Evolutionary conservation across 192 early-diverging fungal genomes (phyloP), one percentile per base, ranked within the genome.

Genomic region (Obelidium mucronatum): DNA sequence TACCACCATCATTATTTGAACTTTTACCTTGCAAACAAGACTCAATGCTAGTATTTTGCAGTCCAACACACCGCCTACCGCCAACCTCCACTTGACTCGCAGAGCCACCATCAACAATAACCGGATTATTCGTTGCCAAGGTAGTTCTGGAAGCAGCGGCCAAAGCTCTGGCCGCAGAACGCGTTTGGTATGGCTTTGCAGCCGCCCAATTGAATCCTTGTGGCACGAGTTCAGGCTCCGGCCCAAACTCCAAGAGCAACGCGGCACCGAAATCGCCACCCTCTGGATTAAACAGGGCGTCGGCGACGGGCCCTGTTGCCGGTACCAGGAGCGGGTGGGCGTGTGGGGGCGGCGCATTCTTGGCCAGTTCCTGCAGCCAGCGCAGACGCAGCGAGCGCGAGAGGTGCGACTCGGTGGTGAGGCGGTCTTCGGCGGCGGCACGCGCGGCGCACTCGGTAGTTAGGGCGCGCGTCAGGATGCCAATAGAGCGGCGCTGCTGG

Each of bases 11-110:
- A n/a, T n/a, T n/a, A n/a, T n/a, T n/a, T n/a, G n/a, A n/a, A n/a
- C n/a, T n/a, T n/a, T n/a, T n/a, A 53, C 19, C 52, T 53, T 17
- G 52, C 52, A 53, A 53, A 53, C 52, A 53, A 53, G 52, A 53
- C 52, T n/a, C 19, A 53, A 24, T n/a, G 24, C 52, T n/a, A 53
- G 52, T 1, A n/a, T 17, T 22, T 17, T 53, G 51, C 51, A 17
- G 24, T 53, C 19, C 24, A 1, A n/a, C 1, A 52, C 15, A 52
- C 15, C 51, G 51, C 51, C 1, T 52, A 19, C n/a, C n/a, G n/a
- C n/a, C n/a, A n/a, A n/a, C n/a, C n/a, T n/a, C n/a, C n/a, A n/a
- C n/a, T n/a, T n/a, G n/a, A n/a, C n/a, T n/a, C n/a, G n/a, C n/a
- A n/a, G n/a, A n/a, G n/a, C n/a, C n/a, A n/a, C n/a, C n/a, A n/a